Evolutionary conservation across 495 filamentous ascomycete genomes (phyloP), one percentile per base, ranked within the genome.

Genomic region (Margaritispora aquatica): DNA sequence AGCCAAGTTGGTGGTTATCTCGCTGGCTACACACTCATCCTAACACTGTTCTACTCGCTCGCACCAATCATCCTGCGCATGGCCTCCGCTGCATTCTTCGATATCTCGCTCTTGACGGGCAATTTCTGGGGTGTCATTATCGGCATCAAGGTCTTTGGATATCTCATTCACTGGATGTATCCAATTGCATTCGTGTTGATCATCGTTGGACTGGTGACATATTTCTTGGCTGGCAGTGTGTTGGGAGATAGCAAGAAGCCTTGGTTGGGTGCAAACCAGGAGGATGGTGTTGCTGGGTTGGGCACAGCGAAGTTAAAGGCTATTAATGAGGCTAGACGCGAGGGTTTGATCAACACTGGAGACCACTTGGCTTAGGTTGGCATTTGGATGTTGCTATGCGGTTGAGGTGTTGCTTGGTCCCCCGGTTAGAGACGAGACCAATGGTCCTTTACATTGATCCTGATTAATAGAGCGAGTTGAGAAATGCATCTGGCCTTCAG

Each of bases 61-160:
- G 92, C 86, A 5, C 94, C 94, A 19, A 76, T 97, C 50, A 75
- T 97, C 61, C 84, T 97, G 74, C 88, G 94, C 24, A 87, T 97
- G 70, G 84, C 88, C 3, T 87, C 81, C 9, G 94, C 94, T 0
- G 94, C 93, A 20, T 96, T 98, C 75, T 96, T 97, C 78, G 95
- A 98, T 71, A 91, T 98, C 70, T 90, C 86, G 26, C 76, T 98
- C 68, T 77, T 98, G 53, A 98, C 95, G 20, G 88, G 85, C 67
- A 97, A 96, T 73, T 97, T 97, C 77, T 97, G 95, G 93, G 90
- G 90, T 66, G 88, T 95, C 26, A 83, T 90, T 60, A 92, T 98
- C 65, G 94, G 94, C 46, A 79, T 95, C 56, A 77, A 84, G 63
- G 86, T 97, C 44, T 96, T 98, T 70, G 82, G 87, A 41, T 84